Evolutionary conservation across 805 yeast species (phyloP).

Genomic region (Komagataella mondaviorum): DNA sequence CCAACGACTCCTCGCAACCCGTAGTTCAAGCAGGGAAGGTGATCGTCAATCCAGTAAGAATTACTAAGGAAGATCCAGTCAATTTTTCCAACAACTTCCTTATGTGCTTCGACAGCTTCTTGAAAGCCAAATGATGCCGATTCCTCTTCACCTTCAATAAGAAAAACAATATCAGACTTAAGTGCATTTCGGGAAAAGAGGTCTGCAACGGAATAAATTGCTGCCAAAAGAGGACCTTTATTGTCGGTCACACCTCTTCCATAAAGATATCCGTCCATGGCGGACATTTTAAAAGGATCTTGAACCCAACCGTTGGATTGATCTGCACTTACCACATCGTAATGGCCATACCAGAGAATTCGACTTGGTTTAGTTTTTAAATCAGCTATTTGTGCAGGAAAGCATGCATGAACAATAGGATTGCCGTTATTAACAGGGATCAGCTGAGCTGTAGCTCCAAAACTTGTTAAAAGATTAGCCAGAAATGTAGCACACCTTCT

Average conservation of each 20-base stretch:
- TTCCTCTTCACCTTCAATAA: constrained; percentile 94
- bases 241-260: constrained; percentile 94
- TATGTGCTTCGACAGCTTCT: constrained; percentile 40
- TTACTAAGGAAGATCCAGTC: constrained; percentile 88
- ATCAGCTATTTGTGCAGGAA: constrained; percentile 28
- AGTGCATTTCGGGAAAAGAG: constrained; percentile 36
- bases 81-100: constrained; percentile 47
- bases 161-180: constrained; percentile 61
- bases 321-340: constrained; percentile 78
- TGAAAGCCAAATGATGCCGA: constrained; percentile 82
- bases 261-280: constrained; percentile 73
- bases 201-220: constrained; percentile 78
- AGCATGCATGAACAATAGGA: constrained; percentile 74
- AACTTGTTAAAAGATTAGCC: constrained; percentile 40
- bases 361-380: constrained; percentile 18
- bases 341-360: constrained; percentile 87
- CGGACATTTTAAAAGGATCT: constrained; percentile 64
- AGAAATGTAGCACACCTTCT: constrained; percentile 77
- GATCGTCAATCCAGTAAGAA: constrained; percentile 88
- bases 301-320: constrained; percentile 43
- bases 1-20: constrained; percentile 89
- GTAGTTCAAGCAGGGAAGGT: constrained; percentile 82
- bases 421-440: constrained; percentile 69
- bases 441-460: constrained; percentile 63
- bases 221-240: constrained; percentile 85